These are phyloP conservation scores for Penicillium sp. DNA, from an alignment of 2,329 filamentous ascomycete species.

Conservation along the genomic window DNA sequence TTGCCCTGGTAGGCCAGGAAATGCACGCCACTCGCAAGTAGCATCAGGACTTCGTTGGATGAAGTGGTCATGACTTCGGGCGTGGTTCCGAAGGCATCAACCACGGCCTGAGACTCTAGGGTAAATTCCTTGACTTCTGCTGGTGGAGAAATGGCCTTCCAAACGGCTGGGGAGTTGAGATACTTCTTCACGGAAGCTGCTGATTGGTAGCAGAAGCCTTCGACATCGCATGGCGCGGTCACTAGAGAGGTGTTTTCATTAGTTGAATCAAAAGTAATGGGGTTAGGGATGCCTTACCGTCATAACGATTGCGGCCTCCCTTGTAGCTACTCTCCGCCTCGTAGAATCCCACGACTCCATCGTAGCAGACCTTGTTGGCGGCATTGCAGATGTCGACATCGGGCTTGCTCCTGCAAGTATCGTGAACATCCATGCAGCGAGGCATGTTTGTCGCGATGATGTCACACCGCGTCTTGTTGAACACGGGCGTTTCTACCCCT, in stretches of 20 bases:
- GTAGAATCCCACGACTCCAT: slow-evolving; percentile 16
- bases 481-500: slow-evolving; percentile 44
- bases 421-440: slow-evolving; percentile 46
- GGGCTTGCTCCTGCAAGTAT: slow-evolving; percentile 32
- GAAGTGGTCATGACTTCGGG: slow-evolving; percentile 10
- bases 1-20: slow-evolving; percentile 29
- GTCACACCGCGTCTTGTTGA: slow-evolving; percentile 50
- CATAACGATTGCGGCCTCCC: slow-evolving; percentile 27
- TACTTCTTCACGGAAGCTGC: slow-evolving; percentile 19
- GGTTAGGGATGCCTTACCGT: slow-evolving; percentile 18
- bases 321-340: slow-evolving; percentile 19
- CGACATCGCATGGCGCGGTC: slow-evolving; percentile 21
- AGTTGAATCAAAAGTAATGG: background rate
- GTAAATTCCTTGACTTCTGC: slow-evolving; percentile 15
- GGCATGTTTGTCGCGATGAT: slow-evolving; percentile 50
- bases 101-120: slow-evolving; percentile 8
- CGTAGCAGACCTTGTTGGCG: slow-evolving; percentile 17
- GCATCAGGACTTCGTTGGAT: slow-evolving; percentile 14
- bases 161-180: slow-evolving; percentile 19
- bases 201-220: slow-evolving; percentile 23
- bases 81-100: slow-evolving; percentile 12
- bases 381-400: slow-evolving; percentile 23
- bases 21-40: slow-evolving; percentile 19
- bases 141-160: slow-evolving; percentile 19
- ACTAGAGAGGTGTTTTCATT: slow-evolving; percentile 11